Conservation (phyloP, 306 rosid genomes). For the Cucumis sativus region Cucumber_9930_V3 NC_026657.2:25984001-25984500, state of each 20-base stretch:
- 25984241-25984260: constrained; percentile 80
- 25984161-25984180: constrained; percentile 5
- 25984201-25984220: constrained; percentile 9
- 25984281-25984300: constrained; percentile 65
- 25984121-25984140: not conserved
- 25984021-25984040: not conserved
- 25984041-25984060: not conserved
- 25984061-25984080: not conserved
- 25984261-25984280: constrained; percentile 60
- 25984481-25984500: not conserved
- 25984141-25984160: constrained; percentile 4
- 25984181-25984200: constrained; percentile 26
- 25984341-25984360: constrained; percentile 69
- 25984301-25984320: constrained; percentile 67
- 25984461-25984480: not conserved
- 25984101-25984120: not conserved
- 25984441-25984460: constrained; percentile 37
- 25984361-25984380: constrained; percentile 76
- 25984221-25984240: constrained; percentile 57
- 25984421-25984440: constrained; percentile 49
- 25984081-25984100: not conserved
- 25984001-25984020: not conserved
- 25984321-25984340: constrained; percentile 86
- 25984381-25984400: constrained; percentile 75
- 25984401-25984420: constrained; percentile 61